Evolutionary conservation across 176 grass and related monocot genomes (phyloP), one percentile per base, ranked within the genome.

Genomic region (Bromus sterilis): DNA sequence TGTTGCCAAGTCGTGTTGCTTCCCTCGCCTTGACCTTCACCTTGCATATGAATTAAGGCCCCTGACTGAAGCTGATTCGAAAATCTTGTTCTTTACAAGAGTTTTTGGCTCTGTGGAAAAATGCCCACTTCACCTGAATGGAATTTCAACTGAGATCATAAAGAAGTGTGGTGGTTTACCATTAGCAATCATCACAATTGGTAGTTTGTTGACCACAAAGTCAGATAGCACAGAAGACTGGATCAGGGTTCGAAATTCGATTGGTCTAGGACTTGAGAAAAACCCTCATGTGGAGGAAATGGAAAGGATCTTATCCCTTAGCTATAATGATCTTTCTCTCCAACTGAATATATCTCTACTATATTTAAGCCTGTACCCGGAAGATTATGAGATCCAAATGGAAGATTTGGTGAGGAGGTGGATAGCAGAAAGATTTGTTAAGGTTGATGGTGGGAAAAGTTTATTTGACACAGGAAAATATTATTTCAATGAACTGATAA

Each of bases 401-500:
- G 21, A 62, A 48, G 11, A 39, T 62, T 28, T 84, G 24, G 37
- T 84, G 46, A 76, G 53, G 44, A 76, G 51, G 55, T 84, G 81
- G 81, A 84, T 84, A 41, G 70, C 81, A 61, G 65, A 84, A 75
- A 71, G 36, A 48, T 84, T 83, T 26, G 26, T 75, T 20, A 56
- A 74, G 35, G 36, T 34, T 0, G 44, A 15, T 48, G 7, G 71
- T 34, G 26, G 68, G 55, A 46, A 29, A 83, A 60, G 9, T 44
- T 70, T 83, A 60, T 15, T 43, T 55, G 48, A 75, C 10, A 21
- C 20, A 40, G 80, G 53, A 14, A 51, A 62, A 26, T 9, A 44
- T 15, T 83, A 75, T 75, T 75, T 83, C 28, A 65, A 75, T 40
- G 81, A 84, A 56, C 73, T 84, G 34, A 65, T 84, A 71, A 75